Conservation (phyloP, 768 basidiomycete genomes). For the Rhizopogon vinicolor region DNA sequence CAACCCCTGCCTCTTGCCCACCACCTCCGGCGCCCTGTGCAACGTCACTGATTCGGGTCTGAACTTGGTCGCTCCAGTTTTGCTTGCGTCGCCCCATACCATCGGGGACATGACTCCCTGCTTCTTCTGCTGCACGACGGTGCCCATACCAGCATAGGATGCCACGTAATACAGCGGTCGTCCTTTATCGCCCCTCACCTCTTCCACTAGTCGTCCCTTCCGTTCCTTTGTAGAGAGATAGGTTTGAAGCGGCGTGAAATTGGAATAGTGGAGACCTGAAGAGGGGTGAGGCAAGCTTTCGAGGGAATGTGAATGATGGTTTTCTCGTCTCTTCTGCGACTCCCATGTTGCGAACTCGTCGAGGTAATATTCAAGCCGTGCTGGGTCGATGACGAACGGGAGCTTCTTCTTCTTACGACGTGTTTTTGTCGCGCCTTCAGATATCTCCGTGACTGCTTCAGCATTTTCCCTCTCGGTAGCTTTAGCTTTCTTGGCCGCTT, state of each 20-base stretch:
- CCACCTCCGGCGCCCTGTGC: constrained; percentile 36
- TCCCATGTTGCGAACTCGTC: constrained; percentile 34
- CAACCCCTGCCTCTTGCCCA: constrained; percentile 38
- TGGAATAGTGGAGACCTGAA: constrained; percentile 60
- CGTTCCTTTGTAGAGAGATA: constrained; percentile 45
- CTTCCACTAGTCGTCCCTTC: constrained; percentile 55
- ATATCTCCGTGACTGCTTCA: constrained; percentile 9
- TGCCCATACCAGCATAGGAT: constrained; percentile 27
- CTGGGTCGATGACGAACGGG: constrained; percentile 15
- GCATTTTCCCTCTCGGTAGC: background rate
- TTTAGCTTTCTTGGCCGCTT: constrained; percentile 7
- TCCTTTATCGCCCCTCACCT: constrained; percentile 10
- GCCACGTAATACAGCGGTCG: constrained; percentile 17
- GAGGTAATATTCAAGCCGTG: constrained; percentile 21
- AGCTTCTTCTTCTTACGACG: constrained; percentile 3
- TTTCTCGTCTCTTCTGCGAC: constrained; percentile 11
- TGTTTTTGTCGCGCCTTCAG: constrained; percentile 1
- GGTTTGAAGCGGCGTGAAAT: constrained; percentile 49
- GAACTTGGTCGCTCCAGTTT: constrained; percentile 25
- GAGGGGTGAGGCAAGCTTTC: constrained; percentile 61
- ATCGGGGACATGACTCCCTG: constrained; percentile 13
- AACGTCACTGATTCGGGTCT: constrained; percentile 28
- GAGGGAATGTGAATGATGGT: constrained; percentile 33
- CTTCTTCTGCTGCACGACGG: constrained; percentile 13
- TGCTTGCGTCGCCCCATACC: constrained; percentile 25